Evolutionary conservation across 371 early-diverging fungal genomes (phyloP), one percentile per base, ranked within the genome.

Genomic region (Haplosporangium sp.): DNA sequence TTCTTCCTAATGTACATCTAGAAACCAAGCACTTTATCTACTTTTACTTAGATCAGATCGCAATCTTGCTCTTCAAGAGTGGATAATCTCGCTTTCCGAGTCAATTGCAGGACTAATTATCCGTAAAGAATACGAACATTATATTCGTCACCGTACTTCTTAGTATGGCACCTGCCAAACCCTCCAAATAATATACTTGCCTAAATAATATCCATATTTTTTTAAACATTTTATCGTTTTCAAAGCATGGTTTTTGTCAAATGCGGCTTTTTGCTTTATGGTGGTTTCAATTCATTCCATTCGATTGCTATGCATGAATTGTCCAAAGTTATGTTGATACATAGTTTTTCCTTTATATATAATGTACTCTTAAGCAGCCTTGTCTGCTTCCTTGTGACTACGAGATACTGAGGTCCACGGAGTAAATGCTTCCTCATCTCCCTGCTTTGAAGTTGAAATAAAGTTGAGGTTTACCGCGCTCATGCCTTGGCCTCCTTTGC

Each of bases 21-120:
- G 94, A 95, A 85, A 94, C 94, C 72, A 91, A 97, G 89, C 96
- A 96, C 76, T 98, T 98, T 76, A 97, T 98, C 86, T 98, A 98
- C 92, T 98, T 98, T 84, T 98, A 98, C 84, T 88, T 95, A 65
- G 96, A 95, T 61, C 95, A 95, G 84, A 96, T 96, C 58, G 99
- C 99, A 27, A 95, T 98, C 76, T 88, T 98, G 68, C 87, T 98
- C 59, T 98, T 98, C 90, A 98, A 97, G 84, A 93, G 95, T 61
- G 93, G 96, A 67, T 96, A 90, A 90, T 17, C 3, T 53, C 34
- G 45, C 3, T 4, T 20, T 50, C 35, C 27, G 50, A 39, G 34
- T 67, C n/a, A 48, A 60, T 42, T 38, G 35, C 50, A 40, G 19
- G 60, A 47, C 37, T 6, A 17, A 13, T 48, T 13, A 13, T 48